Evolutionary conservation across 2,329 filamentous ascomycete species (phyloP).

Genomic region (Alternaria sp.): DNA sequence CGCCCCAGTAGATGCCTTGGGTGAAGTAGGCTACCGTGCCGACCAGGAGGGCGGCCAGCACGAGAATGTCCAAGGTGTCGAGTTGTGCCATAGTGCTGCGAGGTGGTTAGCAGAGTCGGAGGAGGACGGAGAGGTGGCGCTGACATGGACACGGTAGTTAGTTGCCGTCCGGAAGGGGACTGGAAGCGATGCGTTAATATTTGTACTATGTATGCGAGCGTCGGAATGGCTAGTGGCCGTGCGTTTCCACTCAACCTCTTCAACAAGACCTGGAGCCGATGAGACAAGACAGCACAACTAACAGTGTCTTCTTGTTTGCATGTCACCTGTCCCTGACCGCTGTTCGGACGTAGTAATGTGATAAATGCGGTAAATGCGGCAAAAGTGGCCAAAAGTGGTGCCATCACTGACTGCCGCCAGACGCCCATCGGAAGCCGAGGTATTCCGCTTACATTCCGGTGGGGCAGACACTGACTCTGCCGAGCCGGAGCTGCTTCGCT

Average conservation of each 20-base stretch:
- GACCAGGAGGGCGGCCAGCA: constrained; percentile 83
- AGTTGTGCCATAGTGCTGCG: constrained; percentile 82
- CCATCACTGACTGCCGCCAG: constrained; percentile 34
- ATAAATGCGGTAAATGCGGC: constrained; percentile 15
- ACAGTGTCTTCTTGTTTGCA: not conserved
- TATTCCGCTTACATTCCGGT: constrained; percentile 20
- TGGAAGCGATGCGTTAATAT: constrained; percentile 38
- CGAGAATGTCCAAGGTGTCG: constrained; percentile 92
- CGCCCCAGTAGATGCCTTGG: constrained; percentile 92
- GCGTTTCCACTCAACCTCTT: constrained; percentile 10
- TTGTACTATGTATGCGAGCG: constrained; percentile 27
- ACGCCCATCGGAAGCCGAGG: constrained; percentile 16
- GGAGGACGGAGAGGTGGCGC: constrained; percentile 25
- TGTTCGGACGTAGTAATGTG: not conserved
- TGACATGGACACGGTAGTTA: constrained; percentile 34
- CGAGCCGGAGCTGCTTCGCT: constrained; percentile 1
- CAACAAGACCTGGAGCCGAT: not conserved
- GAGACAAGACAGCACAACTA: not conserved
- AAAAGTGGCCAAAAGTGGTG: constrained; percentile 33
- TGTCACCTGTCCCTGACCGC: constrained; percentile 6
- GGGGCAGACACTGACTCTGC: not conserved
- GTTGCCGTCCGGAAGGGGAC: constrained; percentile 36
- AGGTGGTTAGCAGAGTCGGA: constrained; percentile 24
- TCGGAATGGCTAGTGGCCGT: constrained; percentile 11
- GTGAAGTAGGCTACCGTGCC: constrained; percentile 96